These are phyloP conservation scores for Botryosphaeria dothidea DNA, from an alignment of 2,329 filamentous ascomycete species.

Conservation along the genomic window DNA sequence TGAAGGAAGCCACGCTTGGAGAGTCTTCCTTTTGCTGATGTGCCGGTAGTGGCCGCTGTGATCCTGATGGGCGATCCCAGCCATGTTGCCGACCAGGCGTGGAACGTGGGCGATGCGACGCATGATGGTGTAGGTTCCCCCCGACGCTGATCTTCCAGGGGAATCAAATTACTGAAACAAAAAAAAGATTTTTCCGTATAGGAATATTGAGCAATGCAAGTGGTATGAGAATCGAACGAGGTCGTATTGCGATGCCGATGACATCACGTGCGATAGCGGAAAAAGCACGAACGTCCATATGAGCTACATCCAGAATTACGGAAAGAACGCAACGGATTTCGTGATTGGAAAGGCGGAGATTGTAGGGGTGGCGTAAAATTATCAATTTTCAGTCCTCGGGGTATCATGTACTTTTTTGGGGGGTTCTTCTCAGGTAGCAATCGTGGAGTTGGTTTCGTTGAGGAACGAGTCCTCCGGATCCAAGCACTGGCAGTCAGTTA, in stretches of 20 bases:
- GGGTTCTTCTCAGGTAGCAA: background rate
- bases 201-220: background rate
- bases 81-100: background rate
- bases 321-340: background rate
- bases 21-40: background rate
- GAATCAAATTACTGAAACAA: background rate
- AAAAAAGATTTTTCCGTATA: background rate
- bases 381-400: background rate
- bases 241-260: background rate
- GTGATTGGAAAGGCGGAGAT: background rate
- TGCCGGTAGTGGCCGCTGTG: background rate
- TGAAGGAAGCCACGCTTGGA: no score
- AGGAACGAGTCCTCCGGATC: constrained; percentile 21
- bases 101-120: background rate
- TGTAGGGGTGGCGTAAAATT: background rate
- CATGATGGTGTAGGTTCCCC: background rate
- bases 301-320: background rate
- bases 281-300: background rate
- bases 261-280: background rate
- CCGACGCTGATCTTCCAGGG: no score
- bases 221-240: background rate
- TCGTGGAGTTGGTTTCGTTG: background rate
- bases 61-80: background rate
- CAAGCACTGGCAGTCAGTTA: constrained; percentile 33
- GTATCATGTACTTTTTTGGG: background rate